These are phyloP conservation scores for Simplicillium aogashimaense DNA, from an alignment of 2,329 filamentous ascomycete genomes.

Conservation along the genomic window DNA sequence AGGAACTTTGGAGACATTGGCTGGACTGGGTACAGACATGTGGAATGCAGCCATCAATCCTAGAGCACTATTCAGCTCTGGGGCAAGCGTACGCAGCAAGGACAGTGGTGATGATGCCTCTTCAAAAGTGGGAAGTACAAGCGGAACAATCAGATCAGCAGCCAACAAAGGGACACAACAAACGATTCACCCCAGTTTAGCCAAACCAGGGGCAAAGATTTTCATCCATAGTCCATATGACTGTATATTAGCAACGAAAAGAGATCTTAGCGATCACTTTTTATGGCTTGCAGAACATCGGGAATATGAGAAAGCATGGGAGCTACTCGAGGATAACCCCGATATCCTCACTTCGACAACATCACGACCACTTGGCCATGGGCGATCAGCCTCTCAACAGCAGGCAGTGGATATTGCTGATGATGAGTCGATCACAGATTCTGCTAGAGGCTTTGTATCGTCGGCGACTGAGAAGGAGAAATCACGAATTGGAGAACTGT, in stretches of 20 bases:
- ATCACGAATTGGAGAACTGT: constrained; percentile 80
- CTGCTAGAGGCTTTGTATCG: constrained; percentile 45
- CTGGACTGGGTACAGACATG: constrained; percentile 63
- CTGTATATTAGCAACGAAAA: constrained; percentile 82
- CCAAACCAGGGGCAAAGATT: constrained; percentile 56
- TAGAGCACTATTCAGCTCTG: constrained; percentile 76
- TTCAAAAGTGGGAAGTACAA: constrained; percentile 29
- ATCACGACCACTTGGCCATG: constrained; percentile 21
- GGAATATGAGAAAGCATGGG: constrained; percentile 79
- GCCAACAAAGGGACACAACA: constrained; percentile 15
- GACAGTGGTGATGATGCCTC: constrained; percentile 48
- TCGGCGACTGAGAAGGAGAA: constrained; percentile 78
- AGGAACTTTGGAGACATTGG: constrained; percentile 68
- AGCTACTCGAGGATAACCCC: constrained; percentile 78
- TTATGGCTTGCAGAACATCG: constrained; percentile 75
- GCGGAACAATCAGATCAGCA: constrained; percentile 18
- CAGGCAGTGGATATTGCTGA: constrained; percentile 38
- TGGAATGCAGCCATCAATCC: constrained; percentile 90
- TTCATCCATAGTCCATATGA: constrained; percentile 97
- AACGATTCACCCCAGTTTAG: constrained; percentile 41
- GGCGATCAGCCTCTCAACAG: constrained; percentile 19
- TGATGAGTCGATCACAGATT: constrained; percentile 47
- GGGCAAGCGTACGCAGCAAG: constrained; percentile 61
- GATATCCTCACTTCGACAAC: constrained; percentile 48
- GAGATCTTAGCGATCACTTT: constrained; percentile 78